phyloP scores from a whole-genome alignment of 768 basidiomycete genomes.

The Phylloporus sp. region DNA sequence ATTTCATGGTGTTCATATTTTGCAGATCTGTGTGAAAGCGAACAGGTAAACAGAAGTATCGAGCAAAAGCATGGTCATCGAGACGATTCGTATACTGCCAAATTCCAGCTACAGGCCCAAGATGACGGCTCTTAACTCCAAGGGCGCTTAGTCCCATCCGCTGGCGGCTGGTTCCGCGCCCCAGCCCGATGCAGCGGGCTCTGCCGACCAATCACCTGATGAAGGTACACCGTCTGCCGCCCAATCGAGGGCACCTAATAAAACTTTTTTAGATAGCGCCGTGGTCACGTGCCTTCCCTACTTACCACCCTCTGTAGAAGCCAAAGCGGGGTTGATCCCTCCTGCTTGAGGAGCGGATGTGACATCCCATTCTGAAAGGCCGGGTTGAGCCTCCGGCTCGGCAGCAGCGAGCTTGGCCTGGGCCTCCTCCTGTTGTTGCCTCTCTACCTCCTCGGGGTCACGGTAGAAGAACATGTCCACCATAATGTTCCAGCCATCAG shows the following conservation, averaged over 20 bases:
- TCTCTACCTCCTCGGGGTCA: constrained; percentile 98
- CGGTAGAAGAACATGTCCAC: constrained; percentile 99
- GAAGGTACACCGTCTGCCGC: constrained; percentile 53
- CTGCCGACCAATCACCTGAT: constrained; percentile 82
- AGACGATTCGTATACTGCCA: constrained; percentile 15
- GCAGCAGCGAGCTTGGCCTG: constrained; percentile 69
- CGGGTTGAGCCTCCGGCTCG: constrained; percentile 51
- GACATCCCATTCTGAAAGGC: constrained; percentile 69
- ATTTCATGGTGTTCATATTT: constrained; percentile 10
- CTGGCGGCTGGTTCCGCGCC: constrained; percentile 28
- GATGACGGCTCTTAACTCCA: constrained; percentile 2
- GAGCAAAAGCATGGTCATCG: constrained; percentile 17
- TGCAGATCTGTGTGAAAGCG: constrained; percentile 11
- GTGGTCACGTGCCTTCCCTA: constrained; percentile 3
- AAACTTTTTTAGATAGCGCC: constrained; percentile 2
- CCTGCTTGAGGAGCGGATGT: constrained; percentile 62
- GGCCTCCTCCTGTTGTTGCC: constrained; percentile 92
- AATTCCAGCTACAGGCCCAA: constrained; percentile 2
- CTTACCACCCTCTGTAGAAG: constrained; percentile 53
- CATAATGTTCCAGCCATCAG: constrained; percentile 97
- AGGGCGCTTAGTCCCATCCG: constrained; percentile 27
- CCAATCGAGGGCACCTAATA: constrained; percentile 76
- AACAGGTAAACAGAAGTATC: constrained; percentile 15
- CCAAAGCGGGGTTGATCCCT: constrained; percentile 72
- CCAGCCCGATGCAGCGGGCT: constrained; percentile 54